Conservation (phyloP, 176 grass and related monocot genomes). For the Bromus sterilis region DNA sequence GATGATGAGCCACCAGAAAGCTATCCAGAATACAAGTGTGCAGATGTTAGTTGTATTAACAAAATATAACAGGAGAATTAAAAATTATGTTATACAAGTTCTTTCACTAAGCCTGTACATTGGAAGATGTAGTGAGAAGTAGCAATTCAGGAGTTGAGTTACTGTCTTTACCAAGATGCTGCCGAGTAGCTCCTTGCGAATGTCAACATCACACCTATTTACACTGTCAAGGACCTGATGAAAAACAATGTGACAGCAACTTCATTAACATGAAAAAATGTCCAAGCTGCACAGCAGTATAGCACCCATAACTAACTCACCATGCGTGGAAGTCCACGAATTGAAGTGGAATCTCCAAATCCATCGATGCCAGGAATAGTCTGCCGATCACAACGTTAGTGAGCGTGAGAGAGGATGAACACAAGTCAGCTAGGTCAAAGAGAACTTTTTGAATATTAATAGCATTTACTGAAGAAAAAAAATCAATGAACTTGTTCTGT, state of each 20-base stretch:
- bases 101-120: not conserved
- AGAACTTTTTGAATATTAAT: not conserved
- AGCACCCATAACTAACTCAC: conserved; percentile 27
- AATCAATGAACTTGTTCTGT: conserved; percentile 4
- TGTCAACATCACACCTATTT: conserved; percentile 95
- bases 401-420: not conserved
- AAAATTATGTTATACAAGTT: not conserved
- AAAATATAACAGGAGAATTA: not conserved
- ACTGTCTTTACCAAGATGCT: conserved; percentile 83
- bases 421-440: not conserved
- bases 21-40: conserved; percentile 39
- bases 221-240: conserved; percentile 89
- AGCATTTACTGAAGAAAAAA: not conserved
- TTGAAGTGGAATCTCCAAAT: conserved; percentile 51
- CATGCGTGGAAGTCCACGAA: conserved; percentile 80
- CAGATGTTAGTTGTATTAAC: conserved; percentile 20
- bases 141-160: not conserved
- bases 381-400: conserved; percentile 33
- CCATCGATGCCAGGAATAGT: conserved; percentile 82
- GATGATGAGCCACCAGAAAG: conserved; percentile 96
- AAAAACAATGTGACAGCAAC: conserved; percentile 14
- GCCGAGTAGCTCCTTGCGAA: conserved; percentile 90
- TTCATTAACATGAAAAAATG: conserved; percentile 20
- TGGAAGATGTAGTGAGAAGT: not conserved
- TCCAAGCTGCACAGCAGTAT: not conserved